Evolutionary conservation across 1,284 basidiomycete genomes (phyloP).

Genomic region (Leccinum subfulvum): DNA sequence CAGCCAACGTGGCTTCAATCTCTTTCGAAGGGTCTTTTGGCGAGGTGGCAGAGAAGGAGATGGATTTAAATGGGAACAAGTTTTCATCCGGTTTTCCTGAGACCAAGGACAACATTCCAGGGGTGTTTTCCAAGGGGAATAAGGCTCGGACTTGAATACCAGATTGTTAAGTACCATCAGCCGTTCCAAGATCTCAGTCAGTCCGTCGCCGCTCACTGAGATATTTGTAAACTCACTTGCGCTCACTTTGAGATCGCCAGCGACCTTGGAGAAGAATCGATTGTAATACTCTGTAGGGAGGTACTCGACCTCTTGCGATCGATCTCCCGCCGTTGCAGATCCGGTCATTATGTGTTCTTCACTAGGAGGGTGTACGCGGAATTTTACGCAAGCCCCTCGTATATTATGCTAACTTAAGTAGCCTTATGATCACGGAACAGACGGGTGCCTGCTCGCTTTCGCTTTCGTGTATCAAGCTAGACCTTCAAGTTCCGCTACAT

Average conservation of each 20-base stretch:
- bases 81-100: slow-evolving; percentile 2
- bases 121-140: slow-evolving; percentile 3
- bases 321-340: background rate
- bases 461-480: too few species aligned
- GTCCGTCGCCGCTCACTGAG: too few species aligned
- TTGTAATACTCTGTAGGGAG: slow-evolving; percentile 3
- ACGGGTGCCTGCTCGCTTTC: too few species aligned
- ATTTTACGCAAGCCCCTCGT: background rate
- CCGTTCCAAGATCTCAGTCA: background rate
- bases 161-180: background rate
- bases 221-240: background rate
- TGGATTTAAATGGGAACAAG: slow-evolving; percentile 3
- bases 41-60: background rate
- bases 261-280: slow-evolving; percentile 2
- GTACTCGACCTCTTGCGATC: background rate
- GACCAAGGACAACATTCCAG: slow-evolving; percentile 1
- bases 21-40: too few species aligned
- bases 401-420: background rate
- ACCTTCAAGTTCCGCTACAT: too few species aligned
- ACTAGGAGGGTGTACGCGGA: background rate
- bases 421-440: too few species aligned
- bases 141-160: background rate
- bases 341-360: slow-evolving; percentile 1
- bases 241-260: background rate
- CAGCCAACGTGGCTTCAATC: too few species aligned